Conservation (phyloP, 176 grass and related monocot genomes). For the Themeda triandra region DNA sequence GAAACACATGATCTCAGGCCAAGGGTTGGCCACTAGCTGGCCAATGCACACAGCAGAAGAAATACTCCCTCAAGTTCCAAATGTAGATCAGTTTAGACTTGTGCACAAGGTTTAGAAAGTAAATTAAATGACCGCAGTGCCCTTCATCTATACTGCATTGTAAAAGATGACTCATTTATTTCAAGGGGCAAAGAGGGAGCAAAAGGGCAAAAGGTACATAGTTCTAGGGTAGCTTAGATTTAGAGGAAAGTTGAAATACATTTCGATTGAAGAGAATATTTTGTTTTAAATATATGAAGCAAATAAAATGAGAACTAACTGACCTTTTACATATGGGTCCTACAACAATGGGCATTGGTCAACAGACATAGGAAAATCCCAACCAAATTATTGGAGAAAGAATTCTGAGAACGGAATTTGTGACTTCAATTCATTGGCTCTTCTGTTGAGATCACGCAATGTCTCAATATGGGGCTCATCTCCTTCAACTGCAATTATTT, state of each 20-base stretch:
- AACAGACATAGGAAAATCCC: background rate
- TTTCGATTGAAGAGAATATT: background rate
- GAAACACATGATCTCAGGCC: background rate
- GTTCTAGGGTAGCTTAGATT: background rate
- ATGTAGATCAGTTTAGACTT: too few species aligned
- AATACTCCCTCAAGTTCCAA: too few species aligned
- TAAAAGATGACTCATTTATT: too few species aligned
- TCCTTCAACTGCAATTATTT: slow-evolving; percentile 79
- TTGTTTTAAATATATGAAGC: background rate
- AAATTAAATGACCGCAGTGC: too few species aligned
- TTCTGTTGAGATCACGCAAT: slow-evolving; percentile 57
- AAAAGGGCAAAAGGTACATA: background rate
- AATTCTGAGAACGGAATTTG: slow-evolving; percentile 63
- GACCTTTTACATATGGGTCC: slow-evolving; percentile 17
- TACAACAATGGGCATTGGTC: background rate
- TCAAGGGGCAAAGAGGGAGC: too few species aligned
- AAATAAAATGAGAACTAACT: slow-evolving; percentile 22
- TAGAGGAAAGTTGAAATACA: background rate
- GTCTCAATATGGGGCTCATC: slow-evolving; percentile 77
- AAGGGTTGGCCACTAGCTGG: background rate
- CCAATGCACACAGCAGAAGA: too few species aligned
- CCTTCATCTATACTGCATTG: too few species aligned
- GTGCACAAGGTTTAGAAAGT: too few species aligned
- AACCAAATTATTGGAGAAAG: slow-evolving; percentile 48
- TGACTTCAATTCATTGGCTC: slow-evolving; percentile 58